These are phyloP conservation scores for Penicillium fimorum DNA, from an alignment of 495 filamentous ascomycete genomes.

Conservation along the genomic window DNA sequence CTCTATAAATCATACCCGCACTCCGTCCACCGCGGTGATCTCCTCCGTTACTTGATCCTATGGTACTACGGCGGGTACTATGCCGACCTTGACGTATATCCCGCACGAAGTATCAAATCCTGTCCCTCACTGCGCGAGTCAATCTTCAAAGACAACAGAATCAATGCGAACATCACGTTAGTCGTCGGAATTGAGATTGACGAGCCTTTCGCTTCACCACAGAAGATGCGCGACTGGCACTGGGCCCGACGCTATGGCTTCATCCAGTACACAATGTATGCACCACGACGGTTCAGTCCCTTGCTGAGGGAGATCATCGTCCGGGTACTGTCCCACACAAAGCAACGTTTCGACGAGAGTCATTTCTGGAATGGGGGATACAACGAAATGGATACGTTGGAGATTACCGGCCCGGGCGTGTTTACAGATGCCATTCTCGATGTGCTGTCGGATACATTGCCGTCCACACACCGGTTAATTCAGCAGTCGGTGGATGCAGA, in stretches of 20 bases:
- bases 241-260: constrained; percentile 42
- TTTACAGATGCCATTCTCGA: constrained; percentile 46
- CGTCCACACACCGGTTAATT: constrained; percentile 29
- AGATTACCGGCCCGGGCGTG: constrained; percentile 41
- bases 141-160: constrained; percentile 12
- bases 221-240: constrained; percentile 41
- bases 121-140: constrained; percentile 32
- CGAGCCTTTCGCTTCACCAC: constrained; percentile 38
- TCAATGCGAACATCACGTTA: constrained; percentile 32
- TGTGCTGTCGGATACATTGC: constrained; percentile 34
- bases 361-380: constrained; percentile 24
- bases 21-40: constrained; percentile 43
- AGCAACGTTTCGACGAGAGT: constrained; percentile 23
- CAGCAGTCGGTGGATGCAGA: constrained; percentile 30
- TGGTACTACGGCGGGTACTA: constrained; percentile 53
- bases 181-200: constrained; percentile 44
- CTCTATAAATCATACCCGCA: constrained; percentile 37
- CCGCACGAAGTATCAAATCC: constrained; percentile 28
- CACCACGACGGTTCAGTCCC: constrained; percentile 42
- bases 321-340: constrained; percentile 38
- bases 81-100: constrained; percentile 47
- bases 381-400: constrained; percentile 32
- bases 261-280: constrained; percentile 42
- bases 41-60: constrained; percentile 50
- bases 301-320: constrained; percentile 37